These are phyloP conservation scores for Blastobotrys aristatus DNA, from an alignment of 1,139 yeast species.

Conservation along the genomic window DNA sequence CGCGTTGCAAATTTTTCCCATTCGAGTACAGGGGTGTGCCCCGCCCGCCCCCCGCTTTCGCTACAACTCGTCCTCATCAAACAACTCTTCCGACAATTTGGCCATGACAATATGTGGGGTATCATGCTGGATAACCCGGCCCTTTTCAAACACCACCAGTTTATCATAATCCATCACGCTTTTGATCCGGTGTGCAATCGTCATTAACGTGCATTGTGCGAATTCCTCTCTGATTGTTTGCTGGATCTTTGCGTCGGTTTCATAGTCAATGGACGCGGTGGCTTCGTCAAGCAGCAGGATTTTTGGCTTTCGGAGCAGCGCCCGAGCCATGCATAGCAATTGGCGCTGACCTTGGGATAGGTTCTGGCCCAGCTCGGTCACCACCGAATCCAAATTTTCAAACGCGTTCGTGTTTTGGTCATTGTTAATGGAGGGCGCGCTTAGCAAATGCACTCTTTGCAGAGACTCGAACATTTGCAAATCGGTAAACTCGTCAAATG, in stretches of 20 bases:
- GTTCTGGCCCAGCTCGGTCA: constrained; percentile 56
- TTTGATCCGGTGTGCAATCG: constrained; percentile 74
- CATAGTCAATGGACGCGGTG: constrained; percentile 78
- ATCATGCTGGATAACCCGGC: constrained; percentile 65
- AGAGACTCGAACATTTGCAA: constrained; percentile 41
- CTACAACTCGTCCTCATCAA: neutral
- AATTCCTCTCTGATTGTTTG: constrained; percentile 58
- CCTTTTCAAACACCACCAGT: constrained; percentile 57
- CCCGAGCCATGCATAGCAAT: constrained; percentile 67
- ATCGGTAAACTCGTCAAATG: constrained; percentile 47
- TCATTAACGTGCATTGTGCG: constrained; percentile 59
- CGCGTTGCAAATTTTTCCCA: no score
- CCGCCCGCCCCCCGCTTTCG: no score
- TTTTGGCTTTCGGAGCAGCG: constrained; percentile 54
- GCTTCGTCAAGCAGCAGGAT: constrained; percentile 74
- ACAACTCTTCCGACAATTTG: neutral
- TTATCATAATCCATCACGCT: constrained; percentile 63
- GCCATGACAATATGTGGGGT: constrained; percentile 38
- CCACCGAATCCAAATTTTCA: constrained; percentile 30
- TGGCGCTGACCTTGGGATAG: constrained; percentile 74
- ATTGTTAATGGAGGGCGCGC: constrained; percentile 25
- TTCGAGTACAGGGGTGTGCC: no score
- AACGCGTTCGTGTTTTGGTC: constrained; percentile 46
- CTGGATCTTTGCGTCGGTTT: constrained; percentile 68
- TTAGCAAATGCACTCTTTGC: constrained; percentile 4